These are phyloP conservation scores for Scedosporium dehoogii DNA, from an alignment of 2,329 filamentous ascomycete species.

Conservation along the genomic window DNA sequence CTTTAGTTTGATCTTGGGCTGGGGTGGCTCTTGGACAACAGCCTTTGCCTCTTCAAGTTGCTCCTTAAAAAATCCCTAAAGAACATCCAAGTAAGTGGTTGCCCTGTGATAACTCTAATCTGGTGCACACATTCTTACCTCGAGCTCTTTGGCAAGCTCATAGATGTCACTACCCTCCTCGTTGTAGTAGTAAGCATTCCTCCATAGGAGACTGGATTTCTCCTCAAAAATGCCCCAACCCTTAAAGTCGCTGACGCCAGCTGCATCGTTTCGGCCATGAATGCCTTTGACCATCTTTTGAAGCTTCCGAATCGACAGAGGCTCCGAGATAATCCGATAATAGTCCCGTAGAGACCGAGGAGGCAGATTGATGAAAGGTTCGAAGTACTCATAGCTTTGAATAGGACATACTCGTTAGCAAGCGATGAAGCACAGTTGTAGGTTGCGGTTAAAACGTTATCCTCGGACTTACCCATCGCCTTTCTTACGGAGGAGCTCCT, in stretches of 20 bases:
- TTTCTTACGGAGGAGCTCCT: slow-evolving; percentile 60
- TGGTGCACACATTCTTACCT: slow-evolving; percentile 39
- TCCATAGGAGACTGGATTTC: slow-evolving; percentile 72
- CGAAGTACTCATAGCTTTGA: slow-evolving; percentile 60
- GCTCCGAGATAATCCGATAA: slow-evolving; percentile 73
- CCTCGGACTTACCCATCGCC: slow-evolving; percentile 49
- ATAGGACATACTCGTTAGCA: slow-evolving; percentile 29
- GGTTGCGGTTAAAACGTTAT: background rate
- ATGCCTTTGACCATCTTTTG: slow-evolving; percentile 69
- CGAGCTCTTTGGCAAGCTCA: slow-evolving; percentile 64
- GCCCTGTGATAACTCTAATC: background rate
- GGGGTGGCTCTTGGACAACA: slow-evolving; percentile 60
- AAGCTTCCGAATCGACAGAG: slow-evolving; percentile 66
- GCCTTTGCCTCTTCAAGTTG: slow-evolving; percentile 63
- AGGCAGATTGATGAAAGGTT: slow-evolving; percentile 70
- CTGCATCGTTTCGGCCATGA: slow-evolving; percentile 55
- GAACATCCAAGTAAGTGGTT: background rate
- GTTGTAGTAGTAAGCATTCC: slow-evolving; percentile 81
- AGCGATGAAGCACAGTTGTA: background rate
- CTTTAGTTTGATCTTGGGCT: slow-evolving; percentile 74
- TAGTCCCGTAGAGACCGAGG: slow-evolving; percentile 72
- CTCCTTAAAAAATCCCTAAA: slow-evolving; percentile 56
- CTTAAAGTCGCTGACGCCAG: slow-evolving; percentile 60
- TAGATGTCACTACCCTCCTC: slow-evolving; percentile 85
- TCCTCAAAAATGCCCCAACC: slow-evolving; percentile 76